Base-by-base conservation (phyloP, 1,139 yeast genomes). In the Arxiozyma slooffiae region DNA sequence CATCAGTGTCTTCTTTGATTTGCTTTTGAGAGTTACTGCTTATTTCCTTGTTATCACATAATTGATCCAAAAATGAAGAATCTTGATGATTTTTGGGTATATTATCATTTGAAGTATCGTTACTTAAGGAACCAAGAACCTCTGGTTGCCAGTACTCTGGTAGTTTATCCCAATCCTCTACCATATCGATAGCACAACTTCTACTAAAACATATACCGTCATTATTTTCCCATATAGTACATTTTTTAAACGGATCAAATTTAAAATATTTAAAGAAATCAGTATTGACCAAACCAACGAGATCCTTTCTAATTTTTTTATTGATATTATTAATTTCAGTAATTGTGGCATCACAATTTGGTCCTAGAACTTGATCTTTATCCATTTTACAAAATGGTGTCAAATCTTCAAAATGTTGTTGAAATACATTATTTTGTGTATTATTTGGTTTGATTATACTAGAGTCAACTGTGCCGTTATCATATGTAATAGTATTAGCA, bases 121-220 rank as follows among this genome's bases (percentile, higher is more conserved):
- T 69, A 20, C 76, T 74, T 44, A 83, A 67, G 50, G 73, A 71
- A 6, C 96, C 96, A 52, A 90, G 73, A 47, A 78, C 79, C 50
- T 82, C 82, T 1, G 95, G 88, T 56, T 83, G 79, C 77, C 88
- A 79, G 50, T 77, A 75, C 53, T 85, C 86, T 36, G 88, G 86
- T 47, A 87, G 75, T 38, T 79, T 80, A 48, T 77, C 74, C 85
- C 88, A 83, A 53, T 74, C 76, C 47, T 73, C 75, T 21, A 75
- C 77, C 61, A 85, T 78, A 67, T 92, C 97, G 36, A 94, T 95
- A 2, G 97, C 96, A 70, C 99, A 94, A 49, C 90, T 87, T 57
- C 89, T 78, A 62, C 94, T 89, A 58, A 95, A 90, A 67, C 99
- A 94, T 66, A 89, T 81, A 1, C 74, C 76, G 26, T 82, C 85